Percentiles rank a stretch among this genome's conserved stretches.
Evolutionary conservation across 768 basidiomycete genomes (phyloP).

Genomic region (Fomitopsis pulvina): DNA sequence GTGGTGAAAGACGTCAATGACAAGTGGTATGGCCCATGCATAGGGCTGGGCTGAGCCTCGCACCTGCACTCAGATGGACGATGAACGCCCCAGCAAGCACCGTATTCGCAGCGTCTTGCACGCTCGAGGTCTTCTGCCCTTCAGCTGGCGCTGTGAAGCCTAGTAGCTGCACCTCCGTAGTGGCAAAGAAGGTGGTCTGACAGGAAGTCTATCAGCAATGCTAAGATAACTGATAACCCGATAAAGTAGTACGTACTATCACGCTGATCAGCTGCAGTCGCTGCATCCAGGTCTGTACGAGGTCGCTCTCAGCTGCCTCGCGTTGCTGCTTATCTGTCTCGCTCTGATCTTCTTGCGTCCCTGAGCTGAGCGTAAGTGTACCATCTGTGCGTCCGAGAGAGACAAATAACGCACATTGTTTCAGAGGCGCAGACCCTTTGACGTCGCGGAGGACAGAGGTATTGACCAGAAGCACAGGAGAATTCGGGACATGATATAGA

Average conservation of each 20-base stretch:
- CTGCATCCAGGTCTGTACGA: slow-evolving; percentile 56
- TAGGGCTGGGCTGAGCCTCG: too few species aligned
- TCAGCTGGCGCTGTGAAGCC: slow-evolving; percentile 32
- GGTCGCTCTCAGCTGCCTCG: slow-evolving; percentile 39
- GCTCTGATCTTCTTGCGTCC: slow-evolving; percentile 45
- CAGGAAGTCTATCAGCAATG: background rate
- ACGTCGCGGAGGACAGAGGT: too few species aligned
- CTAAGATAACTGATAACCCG: background rate
- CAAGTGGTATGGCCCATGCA: background rate
- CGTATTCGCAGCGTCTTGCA: slow-evolving; percentile 30
- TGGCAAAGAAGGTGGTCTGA: slow-evolving; percentile 61
- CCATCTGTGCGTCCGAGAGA: too few species aligned
- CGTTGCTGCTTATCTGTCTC: slow-evolving; percentile 37
- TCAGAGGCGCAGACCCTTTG: too few species aligned
- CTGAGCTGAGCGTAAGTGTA: too few species aligned
- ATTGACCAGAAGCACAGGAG: too few species aligned
- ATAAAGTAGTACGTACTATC: slow-evolving; percentile 34
- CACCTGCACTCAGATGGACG: slow-evolving; percentile 46
- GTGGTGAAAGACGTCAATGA: background rate
- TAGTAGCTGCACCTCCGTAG: slow-evolving; percentile 48
- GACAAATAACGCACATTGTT: too few species aligned
- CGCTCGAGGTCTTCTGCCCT: background rate
- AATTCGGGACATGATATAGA: too few species aligned
- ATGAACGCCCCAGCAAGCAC: slow-evolving; percentile 45
- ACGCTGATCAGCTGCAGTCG: slow-evolving; percentile 54